These are phyloP conservation scores for Geranium brycei DNA, from an alignment of 345 rosid genomes.

Conservation along the genomic window DNA sequence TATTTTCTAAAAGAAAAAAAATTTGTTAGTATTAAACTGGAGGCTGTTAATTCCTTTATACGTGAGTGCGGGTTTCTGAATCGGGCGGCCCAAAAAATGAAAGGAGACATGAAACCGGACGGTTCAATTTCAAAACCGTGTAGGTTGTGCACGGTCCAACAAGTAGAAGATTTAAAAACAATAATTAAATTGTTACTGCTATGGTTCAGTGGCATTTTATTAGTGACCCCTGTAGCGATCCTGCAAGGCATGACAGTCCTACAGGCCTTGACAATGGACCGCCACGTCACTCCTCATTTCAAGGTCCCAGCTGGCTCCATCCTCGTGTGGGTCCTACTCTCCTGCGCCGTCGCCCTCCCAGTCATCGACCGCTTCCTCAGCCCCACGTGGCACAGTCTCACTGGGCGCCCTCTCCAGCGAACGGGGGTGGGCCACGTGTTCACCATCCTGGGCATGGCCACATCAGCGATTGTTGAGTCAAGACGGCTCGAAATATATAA, in stretches of 20 bases:
- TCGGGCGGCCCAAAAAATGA: conserved; percentile 28
- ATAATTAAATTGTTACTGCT: conserved; percentile 30
- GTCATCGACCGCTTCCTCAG: conserved; percentile 19
- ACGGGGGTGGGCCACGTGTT: conserved; percentile 42
- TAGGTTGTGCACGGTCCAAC: conserved; percentile 41
- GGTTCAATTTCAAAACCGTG: conserved; percentile 22
- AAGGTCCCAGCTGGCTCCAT: conserved; percentile 37
- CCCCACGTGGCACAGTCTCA: conserved; percentile 28
- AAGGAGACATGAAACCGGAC: conserved; percentile 22
- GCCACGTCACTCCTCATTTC: conserved; percentile 26
- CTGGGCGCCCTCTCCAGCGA: conserved; percentile 21
- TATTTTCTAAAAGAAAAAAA: no score
- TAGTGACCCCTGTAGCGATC: conserved; percentile 20
- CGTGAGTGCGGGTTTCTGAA: conserved; percentile 25
- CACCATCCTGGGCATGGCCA: conserved; percentile 18
- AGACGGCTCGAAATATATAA: conserved; percentile 20
- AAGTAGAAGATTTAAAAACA: conserved; percentile 53
- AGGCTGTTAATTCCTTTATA: no score
- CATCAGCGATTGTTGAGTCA: conserved; percentile 31
- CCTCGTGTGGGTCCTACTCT: conserved; percentile 16
- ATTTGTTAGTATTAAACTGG: no score
- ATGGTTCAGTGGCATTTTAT: conserved; percentile 19
- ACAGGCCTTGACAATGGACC: conserved; percentile 40
- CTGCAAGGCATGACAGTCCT: conserved; percentile 24
- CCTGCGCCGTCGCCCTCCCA: conserved; percentile 14